phyloP scores from a whole-genome alignment of 129 eudicot genomes.

The Centella asiatica region DNA sequence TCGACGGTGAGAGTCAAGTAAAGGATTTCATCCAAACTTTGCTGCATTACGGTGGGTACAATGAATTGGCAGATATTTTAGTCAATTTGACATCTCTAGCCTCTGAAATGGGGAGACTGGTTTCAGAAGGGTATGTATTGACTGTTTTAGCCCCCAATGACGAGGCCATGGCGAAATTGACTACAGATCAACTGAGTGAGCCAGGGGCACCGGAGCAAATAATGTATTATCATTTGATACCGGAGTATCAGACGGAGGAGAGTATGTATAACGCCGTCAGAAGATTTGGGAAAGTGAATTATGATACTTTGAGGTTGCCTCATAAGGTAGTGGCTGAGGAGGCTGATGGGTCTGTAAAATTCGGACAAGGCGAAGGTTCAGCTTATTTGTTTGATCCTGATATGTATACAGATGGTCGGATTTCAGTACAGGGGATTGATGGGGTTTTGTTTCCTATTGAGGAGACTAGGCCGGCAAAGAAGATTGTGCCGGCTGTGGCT shows the following conservation, averaged over 20 bases:
- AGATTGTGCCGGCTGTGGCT: conserved; percentile 8
- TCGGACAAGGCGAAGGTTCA: conserved; percentile 58
- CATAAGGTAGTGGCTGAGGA: conserved; percentile 75
- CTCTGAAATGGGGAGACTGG: conserved; percentile 78
- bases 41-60: conserved; percentile 85
- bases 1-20: conserved; percentile 88
- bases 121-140: conserved; percentile 83
- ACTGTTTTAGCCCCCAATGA: conserved; percentile 89
- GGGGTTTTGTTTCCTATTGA: conserved; percentile 70
- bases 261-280: conserved; percentile 88
- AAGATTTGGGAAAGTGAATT: conserved; percentile 71
- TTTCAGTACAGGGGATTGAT: conserved; percentile 94
- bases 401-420: conserved; percentile 85
- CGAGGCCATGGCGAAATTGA: conserved; percentile 86
- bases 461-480: conserved; percentile 19
- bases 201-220: conserved; percentile 92
- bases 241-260: conserved; percentile 93
- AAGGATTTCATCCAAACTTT: conserved; percentile 79
- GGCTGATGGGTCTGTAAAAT: conserved; percentile 90
- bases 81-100: conserved; percentile 77
- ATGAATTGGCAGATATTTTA: conserved; percentile 81
- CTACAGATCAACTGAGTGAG: conserved; percentile 81
- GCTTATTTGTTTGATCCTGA: conserved; percentile 94
- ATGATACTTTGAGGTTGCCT: conserved; percentile 66
- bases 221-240: conserved; percentile 75